Evolutionary conservation across 768 basidiomycete genomes (phyloP), one percentile per base, ranked within the genome.

Genomic region (Boletus insuetus): DNA sequence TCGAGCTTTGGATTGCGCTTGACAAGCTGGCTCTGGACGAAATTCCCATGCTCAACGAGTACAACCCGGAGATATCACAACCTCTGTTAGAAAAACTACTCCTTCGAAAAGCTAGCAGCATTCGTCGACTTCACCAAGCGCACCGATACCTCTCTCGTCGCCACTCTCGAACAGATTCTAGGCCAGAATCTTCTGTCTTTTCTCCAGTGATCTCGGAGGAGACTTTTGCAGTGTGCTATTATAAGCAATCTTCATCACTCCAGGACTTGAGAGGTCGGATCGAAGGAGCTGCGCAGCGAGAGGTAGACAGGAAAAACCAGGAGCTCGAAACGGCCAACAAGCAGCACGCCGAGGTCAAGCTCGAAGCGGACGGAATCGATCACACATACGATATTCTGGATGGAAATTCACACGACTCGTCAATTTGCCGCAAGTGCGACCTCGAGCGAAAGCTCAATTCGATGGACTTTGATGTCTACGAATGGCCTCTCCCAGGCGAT

Each of bases 1-100:
- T 80, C 22, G 74, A 78, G 26, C 65, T 82, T 17, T 82, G 80
- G 81, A 66, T 77, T 1, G 77, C 73, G 0, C 65, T 82, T 10
- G 81, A 82, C 57, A 69, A 56, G n/a, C 24, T 76, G 12, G 69
- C 62, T 1, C 60, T 74, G 19, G 31, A 43, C 12, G 63, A 69
- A 24, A 62, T 66, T 37, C 75, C 79, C 4, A 64, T 81, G 10
- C 62, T 82, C 6, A 35, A 31, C 0, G 62, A 74, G 4, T 82
- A 78, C 51, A 74, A 78, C 7, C 80, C 81, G 0, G 79, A 77
- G 52, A 61, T 82, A 0, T 69, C 77, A 1, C 13, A 53, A 7
- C 42, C 42, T 2, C 59, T 79, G 19, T 61, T 81, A 17, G 67
- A 78, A 16, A 54, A 69, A 0, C 69, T 83, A 19, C 61, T 83